phyloP scores from a whole-genome alignment of 1,284 basidiomycete species.

The Ganoderma resinaceum region DNA sequence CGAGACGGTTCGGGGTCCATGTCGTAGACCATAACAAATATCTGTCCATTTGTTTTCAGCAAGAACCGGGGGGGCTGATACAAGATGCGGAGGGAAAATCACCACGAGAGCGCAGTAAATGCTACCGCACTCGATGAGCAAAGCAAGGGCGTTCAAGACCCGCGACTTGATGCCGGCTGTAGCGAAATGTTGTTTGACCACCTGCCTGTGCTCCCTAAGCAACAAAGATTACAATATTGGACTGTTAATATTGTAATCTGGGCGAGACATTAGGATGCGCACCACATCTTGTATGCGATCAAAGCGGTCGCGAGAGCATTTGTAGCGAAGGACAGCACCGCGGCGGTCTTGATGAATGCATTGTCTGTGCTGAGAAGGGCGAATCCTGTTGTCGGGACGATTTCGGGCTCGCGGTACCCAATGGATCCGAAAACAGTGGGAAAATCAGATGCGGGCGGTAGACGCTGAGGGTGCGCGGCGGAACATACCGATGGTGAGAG shows the following conservation, averaged over 20 bases:
- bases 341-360: too few relatives aligned
- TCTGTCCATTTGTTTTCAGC: not conserved
- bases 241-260: not conserved
- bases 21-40: not conserved
- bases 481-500: too few relatives aligned
- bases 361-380: too few relatives aligned
- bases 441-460: too few relatives aligned
- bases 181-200: not conserved
- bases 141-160: not conserved
- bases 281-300: slow-evolving; percentile 6
- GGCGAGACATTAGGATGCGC: not conserved
- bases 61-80: not conserved
- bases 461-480: too few relatives aligned
- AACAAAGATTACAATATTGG: too few relatives aligned
- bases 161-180: not conserved
- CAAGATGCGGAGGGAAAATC: not conserved
- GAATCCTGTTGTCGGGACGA: too few relatives aligned
- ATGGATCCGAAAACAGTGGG: too few relatives aligned
- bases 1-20: not conserved
- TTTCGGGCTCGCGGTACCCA: too few relatives aligned
- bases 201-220: not conserved
- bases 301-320: too few relatives aligned
- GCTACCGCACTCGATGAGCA: not conserved
- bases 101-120: not conserved
- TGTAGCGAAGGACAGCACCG: too few relatives aligned